Evolutionary conservation across 805 yeast species (phyloP).

Genomic region (Candida khao-thaluensis): DNA sequence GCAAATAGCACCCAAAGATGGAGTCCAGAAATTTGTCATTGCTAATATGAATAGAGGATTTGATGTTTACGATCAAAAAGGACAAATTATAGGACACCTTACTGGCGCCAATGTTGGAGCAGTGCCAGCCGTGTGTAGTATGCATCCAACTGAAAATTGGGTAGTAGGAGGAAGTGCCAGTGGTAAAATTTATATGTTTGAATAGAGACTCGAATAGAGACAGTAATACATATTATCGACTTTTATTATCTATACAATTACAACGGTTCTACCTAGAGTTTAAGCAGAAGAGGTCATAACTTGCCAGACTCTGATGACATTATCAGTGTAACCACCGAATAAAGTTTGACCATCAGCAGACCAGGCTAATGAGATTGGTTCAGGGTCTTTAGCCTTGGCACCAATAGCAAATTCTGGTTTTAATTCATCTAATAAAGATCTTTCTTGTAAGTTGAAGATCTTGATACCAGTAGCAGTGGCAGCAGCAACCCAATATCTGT

Average conservation of each 20-base stretch:
- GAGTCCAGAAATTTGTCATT: constrained; percentile 78
- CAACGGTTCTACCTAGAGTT: constrained; percentile 10
- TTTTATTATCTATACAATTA: background rate
- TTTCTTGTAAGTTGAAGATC: constrained; percentile 96
- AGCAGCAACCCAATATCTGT: constrained; percentile 99
- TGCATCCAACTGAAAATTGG: constrained; percentile 91
- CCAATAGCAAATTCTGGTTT: constrained; percentile 93
- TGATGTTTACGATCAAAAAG: constrained; percentile 77
- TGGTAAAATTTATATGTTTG: constrained; percentile 76
- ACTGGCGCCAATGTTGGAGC: constrained; percentile 67
- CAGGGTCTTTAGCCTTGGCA: constrained; percentile 94
- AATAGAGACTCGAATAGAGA: constrained; percentile 17
- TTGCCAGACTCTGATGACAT: constrained; percentile 99
- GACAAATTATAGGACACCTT: constrained; percentile 76
- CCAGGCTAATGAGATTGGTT: constrained; percentile 98
- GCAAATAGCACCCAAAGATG: constrained; percentile 73
- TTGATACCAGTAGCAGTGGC: constrained; percentile 97
- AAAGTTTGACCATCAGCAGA: constrained; percentile 99
- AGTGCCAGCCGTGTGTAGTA: constrained; percentile 84
- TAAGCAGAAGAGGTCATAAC: constrained; percentile 83
- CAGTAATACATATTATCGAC: constrained; percentile 1
- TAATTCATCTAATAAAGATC: constrained; percentile 92
- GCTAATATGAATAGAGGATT: constrained; percentile 90
- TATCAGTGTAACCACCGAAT: constrained; percentile 99
- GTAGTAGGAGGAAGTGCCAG: constrained; percentile 91